A percentile compares a stretch with the other conserved stretches of the same genome.
Evolutionary conservation across 805 yeast genomes (phyloP).

Genomic region (Myxozyma nipponensis): DNA sequence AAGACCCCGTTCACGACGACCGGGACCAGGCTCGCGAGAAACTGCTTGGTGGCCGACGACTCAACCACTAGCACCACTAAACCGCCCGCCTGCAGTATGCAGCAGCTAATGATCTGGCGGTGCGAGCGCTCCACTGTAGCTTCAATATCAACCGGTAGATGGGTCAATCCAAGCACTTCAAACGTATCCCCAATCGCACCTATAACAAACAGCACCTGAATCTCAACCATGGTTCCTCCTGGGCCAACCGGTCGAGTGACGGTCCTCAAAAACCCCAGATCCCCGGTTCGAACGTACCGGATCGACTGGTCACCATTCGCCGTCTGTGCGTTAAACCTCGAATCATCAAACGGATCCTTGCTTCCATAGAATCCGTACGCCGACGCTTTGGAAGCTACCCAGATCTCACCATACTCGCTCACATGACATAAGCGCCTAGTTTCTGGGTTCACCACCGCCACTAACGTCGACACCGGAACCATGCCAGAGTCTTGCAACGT

Average conservation of each 20-base stretch:
- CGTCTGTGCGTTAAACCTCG: slow-evolving; percentile 62
- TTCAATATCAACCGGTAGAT: slow-evolving; percentile 84
- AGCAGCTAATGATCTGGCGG: slow-evolving; percentile 43
- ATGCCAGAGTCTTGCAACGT: slow-evolving; percentile 91
- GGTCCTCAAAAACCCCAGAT: slow-evolving; percentile 84
- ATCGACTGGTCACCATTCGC: slow-evolving; percentile 59
- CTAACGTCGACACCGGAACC: slow-evolving; percentile 90
- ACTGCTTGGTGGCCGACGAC: slow-evolving; percentile 43
- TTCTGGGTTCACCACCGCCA: slow-evolving; percentile 94
- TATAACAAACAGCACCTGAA: slow-evolving; percentile 78
- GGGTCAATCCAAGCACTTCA: slow-evolving; percentile 86
- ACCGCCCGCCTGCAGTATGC: slow-evolving; percentile 79
- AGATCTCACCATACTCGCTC: slow-evolving; percentile 95
- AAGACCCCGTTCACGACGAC: slow-evolving; percentile 74
- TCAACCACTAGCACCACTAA: slow-evolving; percentile 74
- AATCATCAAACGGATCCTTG: slow-evolving; percentile 49
- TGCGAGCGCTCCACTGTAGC: slow-evolving; percentile 55
- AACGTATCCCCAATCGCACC: slow-evolving; percentile 84
- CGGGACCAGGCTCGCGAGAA: slow-evolving; percentile 73
- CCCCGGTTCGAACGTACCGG: slow-evolving; percentile 83
- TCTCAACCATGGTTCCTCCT: slow-evolving; percentile 42
- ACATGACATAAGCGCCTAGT: slow-evolving; percentile 70
- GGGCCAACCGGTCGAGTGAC: slow-evolving; percentile 45
- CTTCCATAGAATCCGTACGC: slow-evolving; percentile 53
- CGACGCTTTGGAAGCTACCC: slow-evolving; percentile 91